Base-by-base conservation (phyloP, 768 basidiomycete species). In the Trametes cinnabarina region DNA sequence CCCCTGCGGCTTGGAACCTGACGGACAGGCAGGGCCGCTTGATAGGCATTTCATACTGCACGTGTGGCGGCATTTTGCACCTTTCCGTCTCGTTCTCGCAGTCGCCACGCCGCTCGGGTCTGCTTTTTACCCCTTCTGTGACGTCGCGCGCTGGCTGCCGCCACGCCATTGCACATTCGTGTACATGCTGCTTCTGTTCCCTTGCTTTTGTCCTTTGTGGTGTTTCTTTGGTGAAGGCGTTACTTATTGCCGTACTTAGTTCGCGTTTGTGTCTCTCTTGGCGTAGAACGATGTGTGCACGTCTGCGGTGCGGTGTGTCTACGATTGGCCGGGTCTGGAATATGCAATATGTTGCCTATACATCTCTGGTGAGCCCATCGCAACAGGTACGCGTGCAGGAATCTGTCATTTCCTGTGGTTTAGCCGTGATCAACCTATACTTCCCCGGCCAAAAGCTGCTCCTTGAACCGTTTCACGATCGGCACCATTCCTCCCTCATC, bases 401-500 rank as follows among this genome's bases (percentile, higher is more conserved):
- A n/a, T 12, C 15, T n/a, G 12, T 5, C n/a, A n/a, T n/a, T n/a
- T n/a, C n/a, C 4, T 11, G 49, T 20, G 42, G 40, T 15, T 25
- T 19, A 11, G 20, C 12, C 39, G 20, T 17, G 32, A 23, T 15
- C 48, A 11, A 11, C 19, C 43, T 55, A 68, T 30, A 66, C 62
- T n/a, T 49, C 49, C 4, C 64, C 67, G 7, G 64, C 62, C 39
- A 61, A 65, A 6, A 73, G 59, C 53, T 71, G 65, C 58, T 66
- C 64, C 63, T 72, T 65, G 54, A 79, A 79, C 52, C 63, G 69
- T 43, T 68, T 64, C n/a, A 79, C 74, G 26, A 80, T 68, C 11
- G 74, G 72, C 44, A 74, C 75, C 72, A 80, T 79, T 1, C 79
- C 78, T 14, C 76, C 78, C 58, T 76, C 70, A 61, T 81, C 79